Percentiles rank a stretch among this genome's conserved stretches.
Conservation (phyloP, 768 basidiomycete genomes). For the Grammothele lineata region DNA sequence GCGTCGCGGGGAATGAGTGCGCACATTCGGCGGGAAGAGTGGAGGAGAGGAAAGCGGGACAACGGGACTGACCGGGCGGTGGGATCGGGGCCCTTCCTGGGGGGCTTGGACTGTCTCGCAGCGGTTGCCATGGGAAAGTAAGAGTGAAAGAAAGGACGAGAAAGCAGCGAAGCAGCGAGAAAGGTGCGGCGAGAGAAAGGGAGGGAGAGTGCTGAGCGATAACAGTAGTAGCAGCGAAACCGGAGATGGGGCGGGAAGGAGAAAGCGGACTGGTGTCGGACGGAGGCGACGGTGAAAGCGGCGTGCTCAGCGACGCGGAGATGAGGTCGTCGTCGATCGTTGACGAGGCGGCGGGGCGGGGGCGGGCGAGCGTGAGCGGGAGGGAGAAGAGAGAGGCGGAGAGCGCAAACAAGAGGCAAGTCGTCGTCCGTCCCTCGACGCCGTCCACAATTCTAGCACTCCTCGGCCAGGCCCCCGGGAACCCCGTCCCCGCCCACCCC, state of each 20-base stretch:
- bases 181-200: slow-evolving; percentile 8
- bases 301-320: slow-evolving; percentile 11
- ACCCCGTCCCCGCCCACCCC: neutral
- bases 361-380: slow-evolving; percentile 7
- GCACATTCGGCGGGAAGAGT: slow-evolving; percentile 1
- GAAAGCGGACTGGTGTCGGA: slow-evolving; percentile 5
- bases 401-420: slow-evolving; percentile 1
- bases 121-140: slow-evolving; percentile 54
- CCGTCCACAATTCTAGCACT: slow-evolving; percentile 13
- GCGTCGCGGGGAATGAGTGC: no score
- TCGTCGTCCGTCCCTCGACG: slow-evolving; percentile 1
- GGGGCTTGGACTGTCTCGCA: slow-evolving; percentile 59
- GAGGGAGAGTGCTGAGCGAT: slow-evolving; percentile 10
- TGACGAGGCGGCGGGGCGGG: slow-evolving; percentile 1
- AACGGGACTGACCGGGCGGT: slow-evolving; percentile 38
- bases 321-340: slow-evolving; percentile 13
- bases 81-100: slow-evolving; percentile 61
- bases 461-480: slow-evolving; percentile 4
- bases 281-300: neutral
- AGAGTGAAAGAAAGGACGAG: slow-evolving; percentile 26
- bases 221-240: slow-evolving; percentile 9
- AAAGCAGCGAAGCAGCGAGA: slow-evolving; percentile 25
- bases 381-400: slow-evolving; percentile 3
- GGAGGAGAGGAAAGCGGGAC: slow-evolving; percentile 14
- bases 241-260: slow-evolving; percentile 4